Evolutionary conservation across 495 filamentous ascomycete species (phyloP).

Genomic region (Hypoxylon cercidicola): DNA sequence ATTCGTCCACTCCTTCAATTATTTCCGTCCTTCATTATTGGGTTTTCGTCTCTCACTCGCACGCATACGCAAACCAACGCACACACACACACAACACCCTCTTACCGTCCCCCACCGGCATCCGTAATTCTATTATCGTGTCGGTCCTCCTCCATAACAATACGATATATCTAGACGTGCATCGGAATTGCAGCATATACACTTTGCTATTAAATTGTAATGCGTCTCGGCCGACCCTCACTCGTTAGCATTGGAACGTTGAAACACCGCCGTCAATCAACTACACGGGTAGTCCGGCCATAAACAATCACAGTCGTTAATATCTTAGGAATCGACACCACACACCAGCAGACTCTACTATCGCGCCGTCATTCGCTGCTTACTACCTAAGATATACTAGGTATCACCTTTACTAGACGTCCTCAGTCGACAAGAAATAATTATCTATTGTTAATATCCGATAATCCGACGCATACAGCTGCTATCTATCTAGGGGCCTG

Average conservation of each 20-base stretch:
- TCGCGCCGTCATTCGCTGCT: constrained; percentile 3
- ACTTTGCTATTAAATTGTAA: constrained; percentile 27
- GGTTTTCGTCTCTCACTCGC: not conserved
- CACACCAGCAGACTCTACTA: constrained; percentile 3
- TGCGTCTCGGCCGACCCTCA: too few species aligned
- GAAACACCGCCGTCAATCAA: constrained; percentile 11
- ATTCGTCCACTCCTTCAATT: constrained; percentile 36
- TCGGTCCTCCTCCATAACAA: not conserved
- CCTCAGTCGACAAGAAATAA: not conserved
- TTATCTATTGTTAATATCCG: constrained; percentile 18
- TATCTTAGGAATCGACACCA: not conserved
- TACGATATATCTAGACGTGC: constrained; percentile 15
- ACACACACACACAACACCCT: not conserved
- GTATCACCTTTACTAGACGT: not conserved
- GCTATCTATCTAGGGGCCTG: constrained; percentile 21
- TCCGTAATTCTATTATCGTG: constrained; percentile 1
- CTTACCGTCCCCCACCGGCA: not conserved
- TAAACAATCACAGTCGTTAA: not conserved
- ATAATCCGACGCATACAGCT: constrained; percentile 18
- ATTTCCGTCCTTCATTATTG: not conserved
- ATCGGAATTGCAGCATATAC: constrained; percentile 9
- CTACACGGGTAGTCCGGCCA: not conserved
- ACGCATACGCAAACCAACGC: not conserved
- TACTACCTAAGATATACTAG: not conserved
- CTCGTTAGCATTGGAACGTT: constrained; percentile 18